A percentile compares a stretch with the other conserved stretches of the same genome.
phyloP scores from a whole-genome alignment of 805 yeast species.

The Yarrowia yakushimensis region DNA sequence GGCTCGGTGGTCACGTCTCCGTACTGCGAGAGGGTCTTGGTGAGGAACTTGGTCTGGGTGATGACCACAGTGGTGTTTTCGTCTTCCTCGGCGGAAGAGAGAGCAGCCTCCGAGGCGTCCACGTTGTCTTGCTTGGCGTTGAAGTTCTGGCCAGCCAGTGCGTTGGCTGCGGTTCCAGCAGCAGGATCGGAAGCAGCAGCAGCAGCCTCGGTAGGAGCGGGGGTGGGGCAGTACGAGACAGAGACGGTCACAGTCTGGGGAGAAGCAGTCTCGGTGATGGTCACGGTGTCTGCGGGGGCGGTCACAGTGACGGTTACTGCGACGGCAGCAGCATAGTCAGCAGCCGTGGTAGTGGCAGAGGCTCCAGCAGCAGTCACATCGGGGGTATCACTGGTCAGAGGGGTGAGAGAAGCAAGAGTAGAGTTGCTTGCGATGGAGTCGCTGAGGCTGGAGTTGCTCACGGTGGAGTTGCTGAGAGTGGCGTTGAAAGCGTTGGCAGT shows the following conservation, averaged over 20 bases:
- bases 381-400: background rate
- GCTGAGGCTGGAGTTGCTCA: background rate
- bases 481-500: background rate
- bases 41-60: slow-evolving; percentile 10
- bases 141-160: slow-evolving; percentile 1
- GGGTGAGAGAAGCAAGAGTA: background rate
- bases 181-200: background rate
- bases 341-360: background rate
- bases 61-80: slow-evolving; percentile 11
- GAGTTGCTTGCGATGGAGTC: background rate
- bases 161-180: background rate
- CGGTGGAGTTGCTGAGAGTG: background rate
- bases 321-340: background rate
- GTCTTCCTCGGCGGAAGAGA: background rate
- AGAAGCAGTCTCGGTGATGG: slow-evolving; percentile 8
- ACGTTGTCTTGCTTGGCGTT: background rate
- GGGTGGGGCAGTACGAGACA: slow-evolving; percentile 19
- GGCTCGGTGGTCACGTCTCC: slow-evolving; percentile 19
- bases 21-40: slow-evolving; percentile 19
- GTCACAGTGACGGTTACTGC: slow-evolving; percentile 16
- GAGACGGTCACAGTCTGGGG: slow-evolving; percentile 7
- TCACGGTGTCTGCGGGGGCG: slow-evolving; percentile 9
- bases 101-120: background rate
- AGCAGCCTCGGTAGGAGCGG: background rate
- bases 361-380: background rate